Conservation (phyloP, 148 eudicot species). For the Amaranthus palmeri region DNA sequence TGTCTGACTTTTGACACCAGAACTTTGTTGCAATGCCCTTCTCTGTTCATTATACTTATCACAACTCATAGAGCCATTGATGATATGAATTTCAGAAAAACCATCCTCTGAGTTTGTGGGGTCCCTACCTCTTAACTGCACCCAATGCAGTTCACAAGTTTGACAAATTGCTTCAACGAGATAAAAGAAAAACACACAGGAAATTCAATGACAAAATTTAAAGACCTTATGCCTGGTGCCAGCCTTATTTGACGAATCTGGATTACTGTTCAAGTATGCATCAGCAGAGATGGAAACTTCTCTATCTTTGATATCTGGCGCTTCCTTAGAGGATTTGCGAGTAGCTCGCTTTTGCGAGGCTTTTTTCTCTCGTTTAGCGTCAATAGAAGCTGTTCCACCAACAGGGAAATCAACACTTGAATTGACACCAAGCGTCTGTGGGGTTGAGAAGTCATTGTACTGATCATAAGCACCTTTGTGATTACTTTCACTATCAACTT, state of each 20-base stretch:
- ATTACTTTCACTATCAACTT: constrained; percentile 28
- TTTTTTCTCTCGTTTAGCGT: constrained; percentile 34
- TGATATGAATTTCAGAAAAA: constrained; percentile 25
- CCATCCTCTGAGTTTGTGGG: constrained; percentile 30
- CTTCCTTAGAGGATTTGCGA: constrained; percentile 40
- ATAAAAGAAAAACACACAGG: background rate
- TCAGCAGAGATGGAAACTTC: constrained; percentile 25
- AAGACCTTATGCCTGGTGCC: constrained; percentile 45
- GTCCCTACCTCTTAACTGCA: constrained; percentile 45
- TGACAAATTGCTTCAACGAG: constrained; percentile 15
- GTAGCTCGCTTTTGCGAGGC: constrained; percentile 39
- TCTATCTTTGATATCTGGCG: constrained; percentile 32
- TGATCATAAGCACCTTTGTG: constrained; percentile 28
- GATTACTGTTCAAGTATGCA: constrained; percentile 25
- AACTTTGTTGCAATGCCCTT: constrained; percentile 29
- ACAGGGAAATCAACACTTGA: constrained; percentile 4
- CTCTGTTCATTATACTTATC: constrained; percentile 32
- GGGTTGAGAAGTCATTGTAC: constrained; percentile 16
- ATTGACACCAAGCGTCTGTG: too few relatives aligned
- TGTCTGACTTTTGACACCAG: constrained; percentile 25
- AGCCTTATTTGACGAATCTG: constrained; percentile 28
- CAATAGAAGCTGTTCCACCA: constrained; percentile 20
- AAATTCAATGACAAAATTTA: constrained; percentile 6
- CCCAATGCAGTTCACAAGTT: constrained; percentile 15
- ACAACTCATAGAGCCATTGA: constrained; percentile 21